phyloP scores from a whole-genome alignment of 495 filamentous ascomycete genomes.

The Podospora australis region DNA sequence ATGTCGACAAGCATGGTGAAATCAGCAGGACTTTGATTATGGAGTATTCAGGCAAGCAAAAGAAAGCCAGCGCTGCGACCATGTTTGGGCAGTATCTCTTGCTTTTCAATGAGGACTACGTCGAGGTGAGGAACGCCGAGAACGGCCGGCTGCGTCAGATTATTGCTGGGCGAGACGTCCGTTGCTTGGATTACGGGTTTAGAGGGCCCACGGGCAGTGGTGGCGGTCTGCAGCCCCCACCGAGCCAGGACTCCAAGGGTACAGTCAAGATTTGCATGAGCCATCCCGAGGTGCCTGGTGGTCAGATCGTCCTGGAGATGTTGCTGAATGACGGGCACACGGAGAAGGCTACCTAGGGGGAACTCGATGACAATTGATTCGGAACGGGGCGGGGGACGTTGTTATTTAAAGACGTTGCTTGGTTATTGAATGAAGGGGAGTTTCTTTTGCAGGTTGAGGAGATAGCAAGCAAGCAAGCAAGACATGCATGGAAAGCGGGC shows the following conservation, averaged over 20 bases:
- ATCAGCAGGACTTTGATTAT: conserved; percentile 88
- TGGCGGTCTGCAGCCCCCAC: conserved; percentile 12
- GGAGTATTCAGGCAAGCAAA: conserved; percentile 91
- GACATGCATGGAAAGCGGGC: too few species aligned
- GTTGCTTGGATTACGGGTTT: conserved; percentile 80
- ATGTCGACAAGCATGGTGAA: conserved; percentile 96
- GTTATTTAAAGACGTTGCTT: too few species aligned
- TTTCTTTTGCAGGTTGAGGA: too few species aligned
- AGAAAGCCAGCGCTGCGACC: conserved; percentile 63
- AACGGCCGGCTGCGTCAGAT: conserved; percentile 92
- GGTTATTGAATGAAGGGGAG: too few species aligned
- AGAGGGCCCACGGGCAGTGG: conserved; percentile 43
- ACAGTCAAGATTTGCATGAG: conserved; percentile 94
- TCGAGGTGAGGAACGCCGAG: conserved; percentile 94
- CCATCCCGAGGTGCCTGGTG: conserved; percentile 75
- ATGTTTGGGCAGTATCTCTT: conserved; percentile 78
- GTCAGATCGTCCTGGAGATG: conserved; percentile 86
- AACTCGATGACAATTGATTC: too few species aligned
- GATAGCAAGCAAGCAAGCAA: too few species aligned
- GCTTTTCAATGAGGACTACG: conserved; percentile 81
- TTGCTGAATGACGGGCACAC: conserved; percentile 89
- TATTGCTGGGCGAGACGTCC: conserved; percentile 81
- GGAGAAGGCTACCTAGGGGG: conserved; percentile 49
- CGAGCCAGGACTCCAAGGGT: conserved; percentile 36
- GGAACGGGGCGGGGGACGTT: too few species aligned